phyloP scores from a whole-genome alignment of 208 protist species.

The Novymonas esmeraldas region DNA sequence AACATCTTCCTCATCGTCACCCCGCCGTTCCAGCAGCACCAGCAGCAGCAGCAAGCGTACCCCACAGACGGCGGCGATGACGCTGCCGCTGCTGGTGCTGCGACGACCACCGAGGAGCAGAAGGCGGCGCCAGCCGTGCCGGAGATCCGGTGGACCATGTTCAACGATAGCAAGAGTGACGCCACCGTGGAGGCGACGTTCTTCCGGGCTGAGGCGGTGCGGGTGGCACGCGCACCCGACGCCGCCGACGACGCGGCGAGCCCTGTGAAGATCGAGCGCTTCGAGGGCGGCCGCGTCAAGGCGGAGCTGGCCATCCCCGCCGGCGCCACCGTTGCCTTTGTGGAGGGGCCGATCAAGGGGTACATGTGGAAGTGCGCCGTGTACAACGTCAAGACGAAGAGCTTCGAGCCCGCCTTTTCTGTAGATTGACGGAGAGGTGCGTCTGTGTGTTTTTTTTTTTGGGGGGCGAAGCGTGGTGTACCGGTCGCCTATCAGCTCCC shows the following conservation, averaged over 20 bases:
- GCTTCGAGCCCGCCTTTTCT: slow-evolving; percentile 24
- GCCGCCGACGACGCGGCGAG: neutral
- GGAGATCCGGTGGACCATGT: slow-evolving; percentile 35
- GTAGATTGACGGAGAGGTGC: neutral
- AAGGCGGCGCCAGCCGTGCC: slow-evolving; percentile 10
- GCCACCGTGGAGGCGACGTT: slow-evolving; percentile 44
- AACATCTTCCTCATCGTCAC: slow-evolving; percentile 33
- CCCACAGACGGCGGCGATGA: neutral
- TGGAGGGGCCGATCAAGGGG: slow-evolving; percentile 38
- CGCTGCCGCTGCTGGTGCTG: too few relatives aligned
- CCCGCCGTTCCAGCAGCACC: slow-evolving; percentile 14
- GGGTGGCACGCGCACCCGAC: slow-evolving; percentile 8
- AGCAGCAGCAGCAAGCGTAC: neutral
- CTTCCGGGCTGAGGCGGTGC: slow-evolving; percentile 34
- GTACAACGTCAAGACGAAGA: slow-evolving; percentile 21
- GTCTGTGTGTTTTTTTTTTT: neutral
- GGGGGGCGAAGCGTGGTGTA: too few relatives aligned
- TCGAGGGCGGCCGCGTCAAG: slow-evolving; percentile 14
- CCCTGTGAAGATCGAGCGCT: slow-evolving; percentile 8
- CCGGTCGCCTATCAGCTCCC: too few relatives aligned
- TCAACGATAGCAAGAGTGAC: slow-evolving; percentile 47
- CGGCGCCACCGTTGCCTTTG: slow-evolving; percentile 32
- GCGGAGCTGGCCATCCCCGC: slow-evolving; percentile 24
- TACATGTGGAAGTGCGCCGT: slow-evolving; percentile 51
- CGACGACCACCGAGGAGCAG: too few relatives aligned